These are phyloP conservation scores for Saccharum hybrid DNA, from an alignment of 202 grass and related monocot species.

Conservation along the genomic window DNA sequence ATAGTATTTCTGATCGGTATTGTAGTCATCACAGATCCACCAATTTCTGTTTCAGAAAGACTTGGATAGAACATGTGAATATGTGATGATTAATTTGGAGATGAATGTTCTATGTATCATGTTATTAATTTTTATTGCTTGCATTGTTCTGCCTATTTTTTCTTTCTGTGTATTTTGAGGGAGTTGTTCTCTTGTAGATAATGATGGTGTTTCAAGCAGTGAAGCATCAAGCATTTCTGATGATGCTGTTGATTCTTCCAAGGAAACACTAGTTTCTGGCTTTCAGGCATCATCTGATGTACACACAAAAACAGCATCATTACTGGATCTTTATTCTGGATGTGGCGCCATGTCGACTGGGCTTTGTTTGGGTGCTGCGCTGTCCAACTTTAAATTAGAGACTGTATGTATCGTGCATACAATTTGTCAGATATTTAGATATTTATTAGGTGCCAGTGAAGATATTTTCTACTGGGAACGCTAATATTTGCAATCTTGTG, in stretches of 20 bases:
- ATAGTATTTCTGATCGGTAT: neutral
- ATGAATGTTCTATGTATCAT: constrained; percentile 7
- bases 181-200: constrained; percentile 28
- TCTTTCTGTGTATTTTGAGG: neutral
- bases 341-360: constrained; percentile 68
- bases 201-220: constrained; percentile 29
- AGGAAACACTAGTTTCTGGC: constrained; percentile 38
- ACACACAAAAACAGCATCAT: constrained; percentile 25
- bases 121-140: neutral
- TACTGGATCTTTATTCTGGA: constrained; percentile 66
- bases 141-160: neutral
- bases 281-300: constrained; percentile 16
- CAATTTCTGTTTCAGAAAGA: constrained; percentile 11
- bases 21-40: neutral
- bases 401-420: constrained; percentile 28
- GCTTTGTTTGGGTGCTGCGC: constrained; percentile 47
- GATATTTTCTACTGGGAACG: neutral
- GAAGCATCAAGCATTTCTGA: constrained; percentile 53
- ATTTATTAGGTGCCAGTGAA: neutral
- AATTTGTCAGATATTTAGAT: neutral
- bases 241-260: constrained; percentile 40
- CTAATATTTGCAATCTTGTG: constrained; percentile 23
- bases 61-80: neutral
- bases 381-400: constrained; percentile 52
- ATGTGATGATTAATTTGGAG: neutral